Evolutionary conservation across 2,329 filamentous ascomycete genomes (phyloP), one percentile per base, ranked within the genome.

Genomic region (Talaromyces rugulosus): DNA sequence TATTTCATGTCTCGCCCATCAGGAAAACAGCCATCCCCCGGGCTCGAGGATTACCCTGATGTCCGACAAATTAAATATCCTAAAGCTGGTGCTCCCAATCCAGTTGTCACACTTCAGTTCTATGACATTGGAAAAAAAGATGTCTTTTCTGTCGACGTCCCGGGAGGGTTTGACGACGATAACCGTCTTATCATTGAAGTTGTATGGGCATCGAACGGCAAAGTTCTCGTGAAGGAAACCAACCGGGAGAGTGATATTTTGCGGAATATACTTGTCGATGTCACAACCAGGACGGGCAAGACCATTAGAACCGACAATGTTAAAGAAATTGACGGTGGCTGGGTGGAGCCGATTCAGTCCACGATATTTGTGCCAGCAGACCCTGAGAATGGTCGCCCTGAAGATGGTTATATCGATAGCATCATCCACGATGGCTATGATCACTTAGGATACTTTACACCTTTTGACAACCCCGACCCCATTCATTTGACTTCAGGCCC

Each of bases 31-130:
- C 88, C 92, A 4, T 75, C 80, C 8, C 78, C 83, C 1, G 92
- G 91, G 23, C 85, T 96, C 67, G 92, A 97, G 73, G 87, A 86
- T 58, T 99, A 99, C 72, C 95, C 95, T 0, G 93, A 98, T 71
- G 88, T 94, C 40, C 86, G 89, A 65, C 81, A 92, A 68, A 96
- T 99, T 84, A 99, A 99, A 76, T 99, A 99, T 70, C 96, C 95
- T 55, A 98, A 98, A 76, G 90, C 95, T 23, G 96, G 95, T 3
- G 89, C 93, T 2, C 92, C 94, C 54, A 99, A 99, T 74, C 95
- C 95, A 0, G 86, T 91, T 14, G 94, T 99, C 4, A 87, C 92
- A 64, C 78, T 99, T 34, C 84, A 91, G 60, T 96, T 98, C 76
- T 98, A 94, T 75, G 93, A 98, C 67, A 81, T 97, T 23, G 82